Percentiles rank a stretch among this genome's conserved stretches.
These are phyloP conservation scores for Penicillium lagena DNA, from an alignment of 495 filamentous ascomycete species.

Conservation along the genomic window DNA sequence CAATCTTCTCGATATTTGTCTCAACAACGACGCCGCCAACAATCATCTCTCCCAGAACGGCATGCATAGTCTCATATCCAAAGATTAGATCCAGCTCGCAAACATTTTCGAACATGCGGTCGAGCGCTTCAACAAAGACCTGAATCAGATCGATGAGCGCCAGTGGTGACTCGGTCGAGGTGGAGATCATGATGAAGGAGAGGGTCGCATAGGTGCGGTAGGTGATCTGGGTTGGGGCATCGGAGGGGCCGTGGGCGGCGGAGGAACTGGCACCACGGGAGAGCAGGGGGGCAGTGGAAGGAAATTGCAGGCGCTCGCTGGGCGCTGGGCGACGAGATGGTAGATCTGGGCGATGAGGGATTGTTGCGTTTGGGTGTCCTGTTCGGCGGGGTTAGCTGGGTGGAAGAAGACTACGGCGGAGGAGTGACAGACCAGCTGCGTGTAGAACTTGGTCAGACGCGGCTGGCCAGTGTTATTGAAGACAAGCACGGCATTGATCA, in stretches of 20 bases:
- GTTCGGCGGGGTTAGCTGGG: constrained; percentile 7
- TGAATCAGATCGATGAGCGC: constrained; percentile 95
- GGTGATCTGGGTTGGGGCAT: constrained; percentile 89
- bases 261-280: constrained; percentile 54
- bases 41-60: constrained; percentile 87
- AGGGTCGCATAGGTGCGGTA: constrained; percentile 98
- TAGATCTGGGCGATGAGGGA: constrained; percentile 96
- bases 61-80: constrained; percentile 96
- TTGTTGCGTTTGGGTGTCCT: constrained; percentile 95
- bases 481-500: constrained; percentile 99
- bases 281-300: constrained; percentile 73
- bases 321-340: constrained; percentile 85
- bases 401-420: neutral
- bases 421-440: constrained; percentile 67
- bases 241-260: constrained; percentile 56
- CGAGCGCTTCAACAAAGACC: constrained; percentile 93
- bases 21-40: constrained; percentile 94
- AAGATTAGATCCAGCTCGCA: constrained; percentile 98
- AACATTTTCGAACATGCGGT: constrained; percentile 94
- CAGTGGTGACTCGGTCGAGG: constrained; percentile 93
- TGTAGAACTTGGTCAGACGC: constrained; percentile 97
- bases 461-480: constrained; percentile 98
- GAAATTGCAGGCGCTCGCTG: constrained; percentile 90
- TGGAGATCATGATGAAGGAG: constrained; percentile 96
- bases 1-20: constrained; percentile 80